Evolutionary conservation across 2,329 filamentous ascomycete species (phyloP), one percentile per base, ranked within the genome.

Genomic region (Cordyceps farinosa): DNA sequence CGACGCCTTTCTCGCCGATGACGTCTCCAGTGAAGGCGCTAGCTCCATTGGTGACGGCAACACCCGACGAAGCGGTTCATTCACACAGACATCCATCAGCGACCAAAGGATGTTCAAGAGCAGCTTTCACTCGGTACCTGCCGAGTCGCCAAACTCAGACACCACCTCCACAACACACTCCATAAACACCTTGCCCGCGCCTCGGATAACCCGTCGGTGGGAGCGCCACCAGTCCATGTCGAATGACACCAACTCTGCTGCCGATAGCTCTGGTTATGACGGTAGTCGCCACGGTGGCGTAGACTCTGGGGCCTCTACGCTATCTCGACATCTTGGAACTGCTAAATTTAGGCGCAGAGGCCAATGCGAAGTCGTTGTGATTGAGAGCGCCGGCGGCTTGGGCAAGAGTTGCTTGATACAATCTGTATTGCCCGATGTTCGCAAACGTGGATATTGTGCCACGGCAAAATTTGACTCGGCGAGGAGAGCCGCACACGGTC

Each of bases 401-500:
- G 87, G 87, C 17, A 89, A 89, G 72, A 88, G 82, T 66, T 85
- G 83, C 64, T 78, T 89, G 17, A 83, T 88, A 32, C 85, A 88
- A 68, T 86, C 85, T 9, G 82, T 88, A 5, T 79, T 88, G 48
- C 77, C 82, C 3, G 86, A 89, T 66, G 84, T 84, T 17, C 79
- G 86, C 56, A 80, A 83, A 52, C 81, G 82, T 64, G 87, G 87
- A 3, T 89, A 88, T 69, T 88, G 85, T 68, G 84, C 86, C 7
- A 87, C 84, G 38, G 83, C 86, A 47, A 89, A 89, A 69, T 89
- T 89, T 64, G 87, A 89, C 68, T 84, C 82, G 0, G 82, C 85
- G 0, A 79, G 83, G 67, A 82, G 82, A 67, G 84, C 80, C 9
- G 84, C 87, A 3, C 89, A 87, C 70, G 86, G 85, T 1, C 86